Evolutionary conservation across 495 filamentous ascomycete genomes (phyloP).

Genomic region (Physcia stellaris): DNA sequence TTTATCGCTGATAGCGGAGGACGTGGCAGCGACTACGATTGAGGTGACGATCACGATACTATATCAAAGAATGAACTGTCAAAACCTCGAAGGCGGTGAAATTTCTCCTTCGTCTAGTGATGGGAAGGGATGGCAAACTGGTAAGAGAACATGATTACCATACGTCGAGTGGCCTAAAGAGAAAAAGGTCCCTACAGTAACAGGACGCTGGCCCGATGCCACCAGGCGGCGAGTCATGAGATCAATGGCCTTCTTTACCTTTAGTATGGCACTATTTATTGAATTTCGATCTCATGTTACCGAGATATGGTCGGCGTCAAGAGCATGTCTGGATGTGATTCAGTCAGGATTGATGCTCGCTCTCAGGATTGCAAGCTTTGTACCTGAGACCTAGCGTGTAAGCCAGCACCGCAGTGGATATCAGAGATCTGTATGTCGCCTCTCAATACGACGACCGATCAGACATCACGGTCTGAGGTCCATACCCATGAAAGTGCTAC

Average conservation of each 20-base stretch:
- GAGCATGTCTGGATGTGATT: constrained; percentile 70
- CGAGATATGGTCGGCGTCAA: not conserved
- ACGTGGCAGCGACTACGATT: constrained; percentile 79
- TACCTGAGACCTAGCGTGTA: constrained; percentile 84
- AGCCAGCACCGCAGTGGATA: constrained; percentile 67
- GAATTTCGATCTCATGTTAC: no score
- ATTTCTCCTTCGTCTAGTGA: no score
- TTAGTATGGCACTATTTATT: not conserved
- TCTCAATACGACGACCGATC: not conserved
- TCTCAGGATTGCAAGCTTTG: constrained; percentile 90
- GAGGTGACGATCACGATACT: constrained; percentile 83
- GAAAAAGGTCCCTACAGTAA: constrained; percentile 94
- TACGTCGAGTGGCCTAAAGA: constrained; percentile 81
- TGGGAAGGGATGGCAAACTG: no score
- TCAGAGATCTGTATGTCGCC: constrained; percentile 39
- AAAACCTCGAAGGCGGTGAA: no score
- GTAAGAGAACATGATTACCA: constrained; percentile 11
- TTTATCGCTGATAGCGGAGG: constrained; percentile 59
- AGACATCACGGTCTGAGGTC: not conserved
- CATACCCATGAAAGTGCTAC: constrained; percentile 24
- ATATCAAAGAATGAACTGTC: not conserved
- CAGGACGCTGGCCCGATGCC: constrained; percentile 70
- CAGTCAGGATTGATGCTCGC: no score
- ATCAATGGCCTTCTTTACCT: constrained; percentile 57
- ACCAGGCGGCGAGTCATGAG: constrained; percentile 88